Evolutionary conservation across 169 alveolate species (phyloP).

Genomic region (Besnoitia besnoiti): DNA sequence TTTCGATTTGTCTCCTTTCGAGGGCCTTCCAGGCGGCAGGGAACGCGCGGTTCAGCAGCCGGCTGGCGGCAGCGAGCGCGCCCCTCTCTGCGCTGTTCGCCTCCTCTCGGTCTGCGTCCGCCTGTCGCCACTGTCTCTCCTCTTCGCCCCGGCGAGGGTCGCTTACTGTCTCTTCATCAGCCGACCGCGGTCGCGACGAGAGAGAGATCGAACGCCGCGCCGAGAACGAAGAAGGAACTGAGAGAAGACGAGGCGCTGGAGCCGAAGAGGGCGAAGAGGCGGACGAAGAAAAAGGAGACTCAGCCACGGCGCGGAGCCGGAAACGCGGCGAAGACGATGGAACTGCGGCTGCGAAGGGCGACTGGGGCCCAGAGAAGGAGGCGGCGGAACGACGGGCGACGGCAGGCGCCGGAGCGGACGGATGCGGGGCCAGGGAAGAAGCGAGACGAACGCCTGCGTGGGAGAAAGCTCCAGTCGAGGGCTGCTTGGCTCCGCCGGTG

Average conservation of each 20-base stretch:
- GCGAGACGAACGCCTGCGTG: not conserved
- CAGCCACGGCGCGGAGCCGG: not conserved
- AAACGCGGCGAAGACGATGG: not conserved
- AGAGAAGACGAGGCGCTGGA: not conserved
- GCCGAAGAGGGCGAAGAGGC: not conserved
- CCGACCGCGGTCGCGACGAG: not conserved
- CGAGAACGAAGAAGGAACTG: not conserved
- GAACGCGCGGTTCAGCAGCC: not conserved
- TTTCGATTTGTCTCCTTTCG: conserved; percentile 11
- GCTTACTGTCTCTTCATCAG: too few relatives aligned
- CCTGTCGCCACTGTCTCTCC: not conserved
- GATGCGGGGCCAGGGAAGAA: not conserved
- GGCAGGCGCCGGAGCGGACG: not conserved
- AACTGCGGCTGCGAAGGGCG: not conserved
- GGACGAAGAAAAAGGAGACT: not conserved
- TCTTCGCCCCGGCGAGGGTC: too few relatives aligned
- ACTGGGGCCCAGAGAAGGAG: not conserved
- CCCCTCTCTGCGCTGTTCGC: not conserved
- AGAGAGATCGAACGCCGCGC: not conserved
- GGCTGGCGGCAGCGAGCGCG: not conserved
- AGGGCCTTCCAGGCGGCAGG: conserved; percentile 7
- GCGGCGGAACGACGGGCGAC: not conserved
- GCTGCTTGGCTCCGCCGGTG: not conserved
- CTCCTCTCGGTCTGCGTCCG: not conserved
- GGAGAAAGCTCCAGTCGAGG: not conserved